Percentiles rank a stretch among this genome's conserved stretches.
Conservation (phyloP, 495 filamentous ascomycete species). For the Aspergillus bertholletiae region DNA sequence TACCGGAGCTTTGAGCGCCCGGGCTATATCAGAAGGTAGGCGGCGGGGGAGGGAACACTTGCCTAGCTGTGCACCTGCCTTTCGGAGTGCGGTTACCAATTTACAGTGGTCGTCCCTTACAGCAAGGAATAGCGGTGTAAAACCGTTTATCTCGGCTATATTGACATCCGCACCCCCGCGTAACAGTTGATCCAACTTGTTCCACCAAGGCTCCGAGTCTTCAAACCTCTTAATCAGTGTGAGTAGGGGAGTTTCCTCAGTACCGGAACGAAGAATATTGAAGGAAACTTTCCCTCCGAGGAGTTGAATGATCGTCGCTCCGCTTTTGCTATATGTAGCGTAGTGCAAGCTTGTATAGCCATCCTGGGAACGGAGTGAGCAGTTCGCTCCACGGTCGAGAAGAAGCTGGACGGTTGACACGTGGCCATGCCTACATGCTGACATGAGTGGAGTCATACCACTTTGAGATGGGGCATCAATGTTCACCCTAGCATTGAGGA, state of each 20-base stretch:
- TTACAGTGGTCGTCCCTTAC: not conserved
- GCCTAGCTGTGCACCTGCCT: not conserved
- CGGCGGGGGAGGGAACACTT: not conserved
- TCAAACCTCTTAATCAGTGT: not conserved
- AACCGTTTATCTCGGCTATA: not conserved
- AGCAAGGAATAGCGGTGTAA: slow-evolving; percentile 2
- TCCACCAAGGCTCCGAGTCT: not conserved
- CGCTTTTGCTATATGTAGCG: not conserved
- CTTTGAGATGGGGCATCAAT: slow-evolving; percentile 11
- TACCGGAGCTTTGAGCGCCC: not conserved
- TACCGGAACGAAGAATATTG: not conserved
- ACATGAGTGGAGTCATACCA: slow-evolving; percentile 14
- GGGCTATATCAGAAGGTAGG: not conserved
- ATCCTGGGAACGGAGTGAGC: not conserved
- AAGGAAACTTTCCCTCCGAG: not conserved
- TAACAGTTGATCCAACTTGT: not conserved
- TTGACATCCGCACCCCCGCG: slow-evolving; percentile 1
- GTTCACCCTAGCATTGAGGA: slow-evolving; percentile 12
- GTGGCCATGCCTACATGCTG: slow-evolving; percentile 11
- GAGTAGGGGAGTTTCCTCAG: slow-evolving; percentile 4
- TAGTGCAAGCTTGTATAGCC: slow-evolving; percentile 13
- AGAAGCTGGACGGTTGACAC: slow-evolving; percentile 12
- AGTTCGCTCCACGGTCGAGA: slow-evolving; percentile 13
- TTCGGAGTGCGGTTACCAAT: not conserved
- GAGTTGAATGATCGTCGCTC: slow-evolving; percentile 1